Evolutionary conservation across 148 eudicot species (phyloP).

Genomic region (Silene uniflora): DNA sequence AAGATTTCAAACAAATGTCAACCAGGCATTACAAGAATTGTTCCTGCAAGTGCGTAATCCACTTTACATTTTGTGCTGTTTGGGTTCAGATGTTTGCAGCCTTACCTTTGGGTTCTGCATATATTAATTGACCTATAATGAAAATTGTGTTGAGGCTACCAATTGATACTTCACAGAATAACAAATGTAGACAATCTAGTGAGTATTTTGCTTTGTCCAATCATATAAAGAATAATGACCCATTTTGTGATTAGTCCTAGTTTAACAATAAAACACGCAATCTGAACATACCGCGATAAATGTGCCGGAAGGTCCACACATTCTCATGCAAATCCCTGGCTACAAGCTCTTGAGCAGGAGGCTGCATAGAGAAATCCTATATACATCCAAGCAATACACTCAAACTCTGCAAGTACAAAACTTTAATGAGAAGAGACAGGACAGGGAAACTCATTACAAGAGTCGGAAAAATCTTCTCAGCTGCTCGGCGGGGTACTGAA

Average conservation of each 20-base stretch:
- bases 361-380: slow-evolving; percentile 92
- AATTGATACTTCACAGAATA: background rate
- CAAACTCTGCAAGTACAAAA: slow-evolving; percentile 11
- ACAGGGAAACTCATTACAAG: slow-evolving; percentile 49
- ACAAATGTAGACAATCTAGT: too few relatives aligned
- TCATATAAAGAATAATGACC: too few relatives aligned
- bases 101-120: background rate
- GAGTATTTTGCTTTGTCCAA: too few relatives aligned
- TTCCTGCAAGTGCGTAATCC: background rate
- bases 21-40: background rate
- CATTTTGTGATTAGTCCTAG: too few relatives aligned
- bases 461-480: slow-evolving; percentile 89
- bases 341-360: slow-evolving; percentile 92
- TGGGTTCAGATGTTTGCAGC: background rate
- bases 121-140: background rate
- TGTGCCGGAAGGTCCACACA: slow-evolving; percentile 93
- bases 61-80: too few relatives aligned
- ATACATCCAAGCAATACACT: slow-evolving; percentile 14
- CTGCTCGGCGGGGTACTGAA: slow-evolving; percentile 97
- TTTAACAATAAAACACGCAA: background rate
- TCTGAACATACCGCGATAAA: slow-evolving; percentile 72
- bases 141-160: background rate
- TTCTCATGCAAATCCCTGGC: slow-evolving; percentile 94
- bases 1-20: background rate
- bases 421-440: background rate